Evolutionary conservation across 140 eudicot genomes (phyloP), one percentile per base, ranked within the genome.

Genomic region (Stevia rebaudiana): DNA sequence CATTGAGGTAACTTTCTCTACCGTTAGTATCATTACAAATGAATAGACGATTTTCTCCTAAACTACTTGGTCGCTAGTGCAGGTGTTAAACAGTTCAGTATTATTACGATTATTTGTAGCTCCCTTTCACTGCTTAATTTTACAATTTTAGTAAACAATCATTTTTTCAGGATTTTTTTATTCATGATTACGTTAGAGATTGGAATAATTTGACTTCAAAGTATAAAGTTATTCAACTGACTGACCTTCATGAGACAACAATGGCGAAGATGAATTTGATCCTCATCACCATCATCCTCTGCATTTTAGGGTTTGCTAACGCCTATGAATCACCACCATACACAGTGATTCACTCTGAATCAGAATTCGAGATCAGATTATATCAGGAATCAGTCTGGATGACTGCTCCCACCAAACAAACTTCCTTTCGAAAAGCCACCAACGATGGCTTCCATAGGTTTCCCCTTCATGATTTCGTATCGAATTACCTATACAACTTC

Each of bases 371-470:
- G 76, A 76, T 86, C 74, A 81, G 97, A 70, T 68, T 76, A 16
- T 90, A 83, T 70, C 55, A 64, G 3, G 71, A 73, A 3, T 72
- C 94, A 0, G 82, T 67, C 63, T 90, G 95, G 97, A 90, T 90
- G 97, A 71, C 80, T 16, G 95, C 97, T 17, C 87, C 84, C 3
- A 80, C 72, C 58, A 68, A 79, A 5, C 77, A 79, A 11, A 82
- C 68, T 19, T 69, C 81, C 54, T 90, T 90, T 36, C 73, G 80
- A 4, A 82, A 83, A 62, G 97, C 97, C 49, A 86, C 97, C 66
- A 83, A 63, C 63, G 59, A 81, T 41, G 97, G 97, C 64, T 89
- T 86, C 63, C 97, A 89, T 66, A 83, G 97, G 97, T 88, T 5
- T 37, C 35, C 30, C 4, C 39, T 11, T 42, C 37, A 13, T 19